Percentiles rank a stretch among this genome's conserved stretches.
phyloP scores from a whole-genome alignment of 2,329 filamentous ascomycete genomes.

The Ambrosiella beaveri region DNA sequence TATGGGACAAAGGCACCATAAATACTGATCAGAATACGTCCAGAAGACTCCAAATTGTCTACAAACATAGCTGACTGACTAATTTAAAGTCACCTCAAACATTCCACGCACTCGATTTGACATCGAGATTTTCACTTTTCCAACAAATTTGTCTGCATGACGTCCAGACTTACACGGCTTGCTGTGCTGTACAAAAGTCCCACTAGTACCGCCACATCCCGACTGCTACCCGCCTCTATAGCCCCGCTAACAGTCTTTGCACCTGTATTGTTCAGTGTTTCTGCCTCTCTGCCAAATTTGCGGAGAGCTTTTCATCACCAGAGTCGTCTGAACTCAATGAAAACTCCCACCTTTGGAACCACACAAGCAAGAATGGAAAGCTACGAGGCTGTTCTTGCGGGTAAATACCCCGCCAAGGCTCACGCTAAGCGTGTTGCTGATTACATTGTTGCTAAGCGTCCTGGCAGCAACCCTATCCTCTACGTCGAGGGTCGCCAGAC shows the following conservation, averaged over 20 bases:
- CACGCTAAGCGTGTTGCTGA: conserved; percentile 75
- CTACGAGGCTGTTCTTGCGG: conserved; percentile 34
- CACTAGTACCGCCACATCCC: neutral
- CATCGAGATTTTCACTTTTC: neutral
- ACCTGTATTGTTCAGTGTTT: neutral
- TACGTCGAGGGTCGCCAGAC: conserved; percentile 79
- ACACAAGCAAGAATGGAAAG: conserved; percentile 11
- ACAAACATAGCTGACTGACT: no score
- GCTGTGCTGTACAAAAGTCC: conserved; percentile 2
- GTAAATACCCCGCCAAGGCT: conserved; percentile 66
- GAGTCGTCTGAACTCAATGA: neutral
- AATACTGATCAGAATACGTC: no score
- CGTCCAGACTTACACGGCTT: neutral
- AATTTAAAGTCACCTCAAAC: neutral
- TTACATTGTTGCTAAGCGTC: conserved; percentile 51
- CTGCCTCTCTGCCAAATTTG: neutral
- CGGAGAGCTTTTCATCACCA: neutral
- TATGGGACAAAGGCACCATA: neutral
- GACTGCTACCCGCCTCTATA: neutral
- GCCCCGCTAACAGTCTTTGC: neutral
- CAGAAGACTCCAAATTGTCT: no score
- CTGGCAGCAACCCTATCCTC: conserved; percentile 50
- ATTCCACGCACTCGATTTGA: neutral
- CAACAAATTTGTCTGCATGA: neutral
- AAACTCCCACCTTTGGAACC: conserved; percentile 1